These are phyloP conservation scores for Trichoderma koningii DNA, from an alignment of 2,329 filamentous ascomycete species.

Conservation along the genomic window DNA sequence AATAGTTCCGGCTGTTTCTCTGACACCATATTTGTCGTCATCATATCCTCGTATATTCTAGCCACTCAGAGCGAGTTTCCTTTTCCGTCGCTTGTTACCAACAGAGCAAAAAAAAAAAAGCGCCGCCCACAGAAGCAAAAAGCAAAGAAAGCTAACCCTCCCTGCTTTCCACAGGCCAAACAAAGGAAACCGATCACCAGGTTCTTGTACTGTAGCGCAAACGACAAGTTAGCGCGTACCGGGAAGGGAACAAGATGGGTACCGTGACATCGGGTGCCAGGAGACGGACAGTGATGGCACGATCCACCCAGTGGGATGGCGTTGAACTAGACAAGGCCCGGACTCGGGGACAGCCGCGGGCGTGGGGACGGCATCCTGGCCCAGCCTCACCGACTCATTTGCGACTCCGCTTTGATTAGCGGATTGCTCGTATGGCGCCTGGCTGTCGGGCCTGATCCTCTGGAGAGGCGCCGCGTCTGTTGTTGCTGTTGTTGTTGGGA, in stretches of 20 bases:
- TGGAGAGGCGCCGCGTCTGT: not conserved
- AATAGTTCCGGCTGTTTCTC: not conserved
- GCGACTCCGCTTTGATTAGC: constrained; percentile 2
- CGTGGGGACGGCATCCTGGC: constrained; percentile 6
- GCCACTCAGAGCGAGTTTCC: constrained; percentile 9
- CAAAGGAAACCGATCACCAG: not conserved
- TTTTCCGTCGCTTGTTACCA: not conserved
- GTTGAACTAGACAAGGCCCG: constrained; percentile 20
- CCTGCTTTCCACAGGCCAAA: not conserved
- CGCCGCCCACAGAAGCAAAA: constrained; percentile 2
- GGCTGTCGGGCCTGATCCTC: not conserved
- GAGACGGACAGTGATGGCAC: constrained; percentile 14
- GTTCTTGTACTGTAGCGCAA: not conserved
- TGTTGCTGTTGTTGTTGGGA: not conserved
- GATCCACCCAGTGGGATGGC: constrained; percentile 18
- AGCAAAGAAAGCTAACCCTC: constrained; percentile 1
- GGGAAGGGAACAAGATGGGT: not conserved
- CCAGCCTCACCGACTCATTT: constrained; percentile 15
- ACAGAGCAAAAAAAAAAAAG: not conserved
- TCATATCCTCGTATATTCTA: constrained; percentile 22
- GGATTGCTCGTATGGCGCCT: not conserved
- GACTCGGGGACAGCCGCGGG: constrained; percentile 24
- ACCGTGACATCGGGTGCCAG: constrained; percentile 23
- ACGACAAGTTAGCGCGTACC: constrained; percentile 9
- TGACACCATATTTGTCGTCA: constrained; percentile 13